Conservation (phyloP, 257 asterid genomes). For the Scutellaria galericulata region DNA sequence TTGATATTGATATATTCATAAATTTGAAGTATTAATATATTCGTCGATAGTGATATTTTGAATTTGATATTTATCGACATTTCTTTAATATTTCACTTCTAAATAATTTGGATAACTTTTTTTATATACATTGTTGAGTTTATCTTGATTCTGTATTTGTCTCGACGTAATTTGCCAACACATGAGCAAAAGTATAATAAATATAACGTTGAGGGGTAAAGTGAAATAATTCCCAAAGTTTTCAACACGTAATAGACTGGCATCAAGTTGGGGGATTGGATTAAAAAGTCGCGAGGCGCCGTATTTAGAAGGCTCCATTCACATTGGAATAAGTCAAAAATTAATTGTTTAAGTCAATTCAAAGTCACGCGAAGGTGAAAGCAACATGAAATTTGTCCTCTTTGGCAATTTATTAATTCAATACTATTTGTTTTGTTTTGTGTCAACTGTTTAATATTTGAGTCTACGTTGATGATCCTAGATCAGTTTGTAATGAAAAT, state of each 20-base stretch:
- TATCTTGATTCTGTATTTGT: too few species aligned
- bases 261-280: background rate
- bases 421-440: background rate
- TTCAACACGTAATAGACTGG: background rate
- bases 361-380: background rate
- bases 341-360: slow-evolving; percentile 31
- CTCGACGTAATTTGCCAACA: too few species aligned
- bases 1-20: too few species aligned
- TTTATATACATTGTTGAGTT: too few species aligned
- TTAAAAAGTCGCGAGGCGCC: slow-evolving; percentile 31
- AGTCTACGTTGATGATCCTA: background rate
- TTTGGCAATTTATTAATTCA: background rate
- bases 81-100: too few species aligned
- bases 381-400: background rate
- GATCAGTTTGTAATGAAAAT: too few species aligned
- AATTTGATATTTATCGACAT: too few species aligned
- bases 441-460: background rate
- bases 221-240: background rate
- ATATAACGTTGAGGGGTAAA: background rate
- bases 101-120: too few species aligned
- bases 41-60: too few species aligned
- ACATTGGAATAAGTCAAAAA: slow-evolving; percentile 11
- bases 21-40: too few species aligned
- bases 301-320: slow-evolving; percentile 13
- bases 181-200: too few species aligned